phyloP scores from a whole-genome alignment of 257 asterid species.

The Sherardia arvensis region DNA sequence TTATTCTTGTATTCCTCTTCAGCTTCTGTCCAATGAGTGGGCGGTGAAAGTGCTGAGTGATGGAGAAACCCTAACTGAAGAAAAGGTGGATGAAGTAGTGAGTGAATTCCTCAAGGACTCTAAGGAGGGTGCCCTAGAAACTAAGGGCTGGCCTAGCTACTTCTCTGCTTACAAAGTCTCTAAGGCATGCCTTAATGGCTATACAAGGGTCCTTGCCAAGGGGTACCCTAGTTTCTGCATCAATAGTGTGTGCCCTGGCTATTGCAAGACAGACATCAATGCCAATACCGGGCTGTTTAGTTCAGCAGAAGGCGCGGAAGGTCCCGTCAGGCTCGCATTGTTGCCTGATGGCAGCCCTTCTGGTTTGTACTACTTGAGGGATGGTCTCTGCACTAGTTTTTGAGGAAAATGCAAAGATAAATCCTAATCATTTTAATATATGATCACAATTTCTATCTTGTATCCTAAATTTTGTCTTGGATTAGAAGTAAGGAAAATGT shows the following conservation, averaged over 20 bases:
- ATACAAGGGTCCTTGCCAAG: conserved; percentile 24
- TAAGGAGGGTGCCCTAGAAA: conserved; percentile 13
- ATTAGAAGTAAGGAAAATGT: not conserved
- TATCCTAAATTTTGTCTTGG: not conserved
- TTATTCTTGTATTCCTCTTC: not conserved
- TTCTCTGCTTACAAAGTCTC: conserved; percentile 23
- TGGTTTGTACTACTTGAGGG: conserved; percentile 15
- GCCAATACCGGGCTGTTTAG: conserved; percentile 4
- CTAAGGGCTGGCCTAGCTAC: conserved; percentile 21
- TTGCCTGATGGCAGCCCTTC: conserved; percentile 22
- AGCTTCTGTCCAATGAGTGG: conserved; percentile 12
- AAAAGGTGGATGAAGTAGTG: conserved; percentile 17
- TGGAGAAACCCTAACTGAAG: conserved; percentile 13
- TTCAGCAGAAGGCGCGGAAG: conserved; percentile 18
- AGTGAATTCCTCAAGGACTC: conserved; percentile 8
- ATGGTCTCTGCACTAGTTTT: not conserved
- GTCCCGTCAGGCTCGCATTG: conserved; percentile 14
- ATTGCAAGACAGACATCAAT: conserved; percentile 15
- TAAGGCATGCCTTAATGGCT: conserved; percentile 23
- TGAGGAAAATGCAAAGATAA: not conserved
- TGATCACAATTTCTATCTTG: too few species aligned
- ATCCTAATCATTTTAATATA: not conserved
- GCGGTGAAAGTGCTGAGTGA: not conserved
- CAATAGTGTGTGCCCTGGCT: conserved; percentile 25
- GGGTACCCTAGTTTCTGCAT: conserved; percentile 14